Percentiles rank a stretch among this genome's conserved stretches.
Evolutionary conservation across 1,284 basidiomycete genomes (phyloP).

Genomic region (Tetrapyrgos nigripes): DNA sequence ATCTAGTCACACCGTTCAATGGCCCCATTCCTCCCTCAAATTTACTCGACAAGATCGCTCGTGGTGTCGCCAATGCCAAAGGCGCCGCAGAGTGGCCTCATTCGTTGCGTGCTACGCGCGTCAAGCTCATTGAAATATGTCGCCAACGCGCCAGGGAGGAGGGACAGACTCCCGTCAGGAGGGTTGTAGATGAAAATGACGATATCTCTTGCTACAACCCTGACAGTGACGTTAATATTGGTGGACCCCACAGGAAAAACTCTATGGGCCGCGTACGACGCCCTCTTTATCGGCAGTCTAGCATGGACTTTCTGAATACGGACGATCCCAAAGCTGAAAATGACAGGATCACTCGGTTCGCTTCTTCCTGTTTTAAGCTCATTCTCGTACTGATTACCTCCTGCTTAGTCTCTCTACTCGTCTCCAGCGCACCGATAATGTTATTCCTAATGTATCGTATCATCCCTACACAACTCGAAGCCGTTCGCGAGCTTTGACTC

Average conservation of each 20-base stretch:
- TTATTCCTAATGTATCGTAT: conserved; percentile 55
- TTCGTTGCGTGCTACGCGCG: conserved; percentile 77
- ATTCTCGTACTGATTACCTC: conserved; percentile 11
- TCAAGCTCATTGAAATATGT: conserved; percentile 78
- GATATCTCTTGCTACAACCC: conserved; percentile 29
- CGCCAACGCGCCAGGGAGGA: conserved; percentile 66
- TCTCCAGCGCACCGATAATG: conserved; percentile 68
- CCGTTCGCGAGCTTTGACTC: conserved; percentile 36
- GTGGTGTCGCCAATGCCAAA: conserved; percentile 72
- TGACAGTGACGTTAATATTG: conserved; percentile 40
- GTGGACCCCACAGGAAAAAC: conserved; percentile 3
- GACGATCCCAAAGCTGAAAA: conserved; percentile 54
- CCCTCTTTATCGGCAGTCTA: conserved; percentile 78
- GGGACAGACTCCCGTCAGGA: conserved; percentile 39
- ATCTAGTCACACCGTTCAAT: conserved; percentile 82
- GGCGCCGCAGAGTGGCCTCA: conserved; percentile 80
- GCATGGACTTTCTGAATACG: conserved; percentile 80
- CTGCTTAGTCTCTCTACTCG: conserved; percentile 64
- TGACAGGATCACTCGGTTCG: conserved; percentile 67
- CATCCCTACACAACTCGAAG: conserved; percentile 69
- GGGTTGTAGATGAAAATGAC: conserved; percentile 42
- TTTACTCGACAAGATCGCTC: conserved; percentile 82
- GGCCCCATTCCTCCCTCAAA: conserved; percentile 82
- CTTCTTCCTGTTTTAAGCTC: conserved; percentile 21
- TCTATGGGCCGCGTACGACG: conserved; percentile 41